Evolutionary conservation across 169 alveolate genomes (phyloP), one percentile per base, ranked within the genome.

Genomic region (Cryptosporidium muris): DNA sequence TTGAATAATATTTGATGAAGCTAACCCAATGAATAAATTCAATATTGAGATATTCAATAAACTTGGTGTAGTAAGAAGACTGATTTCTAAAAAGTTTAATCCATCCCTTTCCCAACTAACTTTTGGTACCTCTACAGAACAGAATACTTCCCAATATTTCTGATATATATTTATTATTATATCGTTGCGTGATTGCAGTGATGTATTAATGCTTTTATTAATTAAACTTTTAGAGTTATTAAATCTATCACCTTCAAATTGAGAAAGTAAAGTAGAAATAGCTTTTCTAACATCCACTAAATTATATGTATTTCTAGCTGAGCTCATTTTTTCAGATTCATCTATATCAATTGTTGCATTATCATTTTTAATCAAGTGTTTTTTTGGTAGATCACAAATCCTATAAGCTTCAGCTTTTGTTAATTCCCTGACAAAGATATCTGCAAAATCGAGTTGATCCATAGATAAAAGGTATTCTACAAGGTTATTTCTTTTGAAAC

Each of bases 141-240:
- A 25, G 25, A 25, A 25, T 40, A 74, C 48, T 4, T 45, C 42
- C 85, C 85, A 74, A 34, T 58, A 58, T 16, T 58, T 74, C 48
- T 40, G 45, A 74, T 58, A 74, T 74, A 74, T 74, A 25, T 54
- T 68, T 60, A 74, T 36, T 42, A 74, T 74, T 48, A 74, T 74
- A 36, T 74, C 67, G 60, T 74, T 74, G 38, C 62, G 54, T 45
- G 85, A 74, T 58, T 42, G 40, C 14, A 60, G 45, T 25, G 42
- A 25, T 25, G 25, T 25, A 25, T 25, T 25, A 25, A 25, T 25
- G 25, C 1, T 25, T 25, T 11, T 51, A 12, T 51, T 51, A 12
- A 51, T 12, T 51, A 12, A 12, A 12, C n/a, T 51, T 51, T 51
- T 51, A 51, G 56, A 12, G 12, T 51, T n/a, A 51, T 11, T 1